A percentile compares a stretch with the other conserved stretches of the same genome.
Evolutionary conservation across 1,284 basidiomycete genomes (phyloP).

Genomic region (Cerioporus squamosus): DNA sequence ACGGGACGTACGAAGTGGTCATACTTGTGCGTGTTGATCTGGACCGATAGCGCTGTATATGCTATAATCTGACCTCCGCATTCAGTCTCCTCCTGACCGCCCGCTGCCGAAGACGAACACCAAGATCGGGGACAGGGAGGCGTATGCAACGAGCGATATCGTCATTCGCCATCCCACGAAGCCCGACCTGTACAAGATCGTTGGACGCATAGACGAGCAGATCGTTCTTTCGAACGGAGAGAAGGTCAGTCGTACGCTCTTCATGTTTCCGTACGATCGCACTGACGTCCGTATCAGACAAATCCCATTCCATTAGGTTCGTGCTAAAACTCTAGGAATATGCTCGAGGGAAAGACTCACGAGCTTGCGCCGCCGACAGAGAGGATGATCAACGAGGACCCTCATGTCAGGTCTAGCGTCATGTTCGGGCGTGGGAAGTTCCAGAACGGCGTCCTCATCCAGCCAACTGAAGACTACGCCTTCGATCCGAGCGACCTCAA

Average conservation of each 20-base stretch:
- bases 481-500: conserved; percentile 37
- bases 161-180: conserved; percentile 1
- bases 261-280: too few relatives aligned
- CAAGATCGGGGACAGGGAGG: neutral
- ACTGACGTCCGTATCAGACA: neutral
- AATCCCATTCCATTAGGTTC: conserved; percentile 13
- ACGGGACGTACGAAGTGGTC: conserved; percentile 1
- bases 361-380: conserved; percentile 29
- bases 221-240: conserved; percentile 4
- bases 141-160: conserved; percentile 5
- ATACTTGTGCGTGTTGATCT: neutral
- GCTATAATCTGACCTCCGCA: neutral
- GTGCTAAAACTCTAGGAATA: neutral
- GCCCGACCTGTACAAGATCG: neutral
- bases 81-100: neutral
- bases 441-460: conserved; percentile 47
- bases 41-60: neutral
- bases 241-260: neutral
- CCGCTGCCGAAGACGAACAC: neutral
- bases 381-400: conserved; percentile 41
- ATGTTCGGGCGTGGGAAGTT: conserved; percentile 47
- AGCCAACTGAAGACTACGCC: conserved; percentile 34
- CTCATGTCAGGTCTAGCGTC: conserved; percentile 35
- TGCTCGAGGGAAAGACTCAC: neutral
- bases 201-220: conserved; percentile 4